These are phyloP conservation scores for Backusella mclennaniae DNA, from an alignment of 192 early-diverging fungal genomes.

Conservation along the genomic window DNA sequence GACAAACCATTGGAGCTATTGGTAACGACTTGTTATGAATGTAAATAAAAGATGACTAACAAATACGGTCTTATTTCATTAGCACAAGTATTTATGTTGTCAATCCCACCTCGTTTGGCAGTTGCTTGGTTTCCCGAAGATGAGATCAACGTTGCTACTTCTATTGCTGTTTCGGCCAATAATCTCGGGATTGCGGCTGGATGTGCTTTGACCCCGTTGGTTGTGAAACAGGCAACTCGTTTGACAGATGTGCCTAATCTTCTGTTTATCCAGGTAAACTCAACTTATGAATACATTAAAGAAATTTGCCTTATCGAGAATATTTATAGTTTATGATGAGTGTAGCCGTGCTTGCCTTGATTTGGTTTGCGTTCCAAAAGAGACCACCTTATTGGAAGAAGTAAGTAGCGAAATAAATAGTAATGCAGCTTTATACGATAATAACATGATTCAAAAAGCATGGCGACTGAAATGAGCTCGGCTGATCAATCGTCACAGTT, in stretches of 20 bases:
- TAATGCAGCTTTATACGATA: neutral
- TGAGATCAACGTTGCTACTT: slow-evolving; percentile 43
- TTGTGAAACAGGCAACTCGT: slow-evolving; percentile 34
- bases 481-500: slow-evolving; percentile 9
- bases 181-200: slow-evolving; percentile 43
- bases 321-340: slow-evolving; percentile 22
- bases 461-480: slow-evolving; percentile 12
- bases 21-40: slow-evolving; percentile 8
- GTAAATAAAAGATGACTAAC: no score
- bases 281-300: neutral
- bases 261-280: slow-evolving; percentile 30
- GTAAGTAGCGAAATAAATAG: neutral
- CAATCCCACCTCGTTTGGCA: slow-evolving; percentile 35
- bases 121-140: slow-evolving; percentile 40
- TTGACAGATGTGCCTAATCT: slow-evolving; percentile 34
- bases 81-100: slow-evolving; percentile 41
- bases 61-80: neutral
- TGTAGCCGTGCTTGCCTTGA: slow-evolving; percentile 10
- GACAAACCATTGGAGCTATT: slow-evolving; percentile 36
- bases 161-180: slow-evolving; percentile 42
- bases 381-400: slow-evolving; percentile 7
- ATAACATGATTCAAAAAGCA: neutral
- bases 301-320: no score
- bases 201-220: slow-evolving; percentile 37
- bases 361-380: slow-evolving; percentile 22